Evolutionary conservation across 306 rosid species (phyloP), one percentile per base, ranked within the genome.

Genomic region (Senna tora): DNA sequence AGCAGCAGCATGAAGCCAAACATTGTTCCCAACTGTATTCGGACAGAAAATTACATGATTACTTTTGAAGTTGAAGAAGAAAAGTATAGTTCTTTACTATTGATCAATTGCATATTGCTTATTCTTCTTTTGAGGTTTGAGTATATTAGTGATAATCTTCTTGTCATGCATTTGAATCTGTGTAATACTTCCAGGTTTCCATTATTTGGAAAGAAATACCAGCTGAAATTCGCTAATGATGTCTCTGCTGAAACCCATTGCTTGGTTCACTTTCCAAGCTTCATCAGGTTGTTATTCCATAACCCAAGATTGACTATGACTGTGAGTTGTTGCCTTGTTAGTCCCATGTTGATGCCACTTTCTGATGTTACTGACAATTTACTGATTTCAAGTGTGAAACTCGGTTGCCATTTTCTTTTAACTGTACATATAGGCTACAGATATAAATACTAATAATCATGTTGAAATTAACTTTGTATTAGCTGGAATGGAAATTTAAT

Each of bases 11-110:
- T 94, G 96, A 94, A 94, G 89, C 96, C 92, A 19, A 91, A 91
- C 84, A 87, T 91, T 78, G 99, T 94, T 72, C 99, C 99, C 73
- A 94, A 91, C 73, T 94, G 99, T 85, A 94, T 94, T 76, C 88
- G 99, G 80, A 89, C 99, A 52, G 99, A 94, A 81, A 89, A 80
- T 79, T 94, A 94, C 90, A 90, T 85, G 89, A 91, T 94, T 71
- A 86, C 96, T 74, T 91, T 94, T 84, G 97, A 91, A 85, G 87
- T 91, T 43, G 99, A 94, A 86, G 99, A 94, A 81, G 99, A 94
- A 83, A 94, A 94, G 99, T 94, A 89, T 20, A 76, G 28, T 33
- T 74, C 54, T 67, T 70, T 60, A 47, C 64, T 65, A 51, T 54
- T 16, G 42, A 58, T 77, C 70, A 56, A 66, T 39, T 51, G 57